Percentiles rank a stretch among this genome's conserved stretches.
These are phyloP conservation scores for Monosporascus sp. DNA, from an alignment of 2,329 filamentous ascomycete species.

Conservation along the genomic window DNA sequence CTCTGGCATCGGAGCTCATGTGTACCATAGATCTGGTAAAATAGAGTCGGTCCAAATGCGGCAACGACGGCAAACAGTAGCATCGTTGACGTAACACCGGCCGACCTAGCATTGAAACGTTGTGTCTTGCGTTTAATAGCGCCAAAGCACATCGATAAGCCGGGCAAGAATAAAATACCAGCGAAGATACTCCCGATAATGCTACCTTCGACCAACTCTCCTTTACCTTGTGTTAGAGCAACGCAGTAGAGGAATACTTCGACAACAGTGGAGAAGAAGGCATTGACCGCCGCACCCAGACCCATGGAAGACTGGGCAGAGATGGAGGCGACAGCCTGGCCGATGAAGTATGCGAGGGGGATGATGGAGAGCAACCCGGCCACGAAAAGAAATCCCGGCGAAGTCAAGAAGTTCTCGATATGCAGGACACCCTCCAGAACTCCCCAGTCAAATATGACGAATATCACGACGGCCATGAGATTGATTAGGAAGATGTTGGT, in stretches of 20 bases:
- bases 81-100: slow-evolving; percentile 97
- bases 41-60: slow-evolving; percentile 90
- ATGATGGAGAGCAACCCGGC: slow-evolving; percentile 88
- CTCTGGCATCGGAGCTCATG: slow-evolving; percentile 86
- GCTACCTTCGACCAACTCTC: slow-evolving; percentile 88
- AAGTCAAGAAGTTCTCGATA: slow-evolving; percentile 68
- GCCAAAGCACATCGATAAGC: slow-evolving; percentile 97
- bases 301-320: slow-evolving; percentile 99
- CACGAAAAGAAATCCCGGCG: slow-evolving; percentile 79
- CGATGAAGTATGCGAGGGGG: slow-evolving; percentile 95
- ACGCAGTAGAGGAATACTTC: slow-evolving; percentile 98
- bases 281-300: slow-evolving; percentile 91
- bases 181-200: slow-evolving; percentile 98
- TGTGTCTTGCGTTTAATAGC: slow-evolving; percentile 98
- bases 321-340: slow-evolving; percentile 95
- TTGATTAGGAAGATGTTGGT: slow-evolving; percentile 99
- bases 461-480: slow-evolving; percentile 85
- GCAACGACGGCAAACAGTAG: slow-evolving; percentile 92
- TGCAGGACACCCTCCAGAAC: slow-evolving; percentile 66
- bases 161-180: slow-evolving; percentile 88
- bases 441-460: slow-evolving; percentile 90
- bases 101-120: slow-evolving; percentile 93
- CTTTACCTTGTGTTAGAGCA: slow-evolving; percentile 86
- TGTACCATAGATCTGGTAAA: slow-evolving; percentile 98
- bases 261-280: slow-evolving; percentile 95